A percentile compares a stretch with the other conserved stretches of the same genome.
Evolutionary conservation across 73 alveolate species (phyloP).

Genomic region (Tetrahymena borealis): DNA sequence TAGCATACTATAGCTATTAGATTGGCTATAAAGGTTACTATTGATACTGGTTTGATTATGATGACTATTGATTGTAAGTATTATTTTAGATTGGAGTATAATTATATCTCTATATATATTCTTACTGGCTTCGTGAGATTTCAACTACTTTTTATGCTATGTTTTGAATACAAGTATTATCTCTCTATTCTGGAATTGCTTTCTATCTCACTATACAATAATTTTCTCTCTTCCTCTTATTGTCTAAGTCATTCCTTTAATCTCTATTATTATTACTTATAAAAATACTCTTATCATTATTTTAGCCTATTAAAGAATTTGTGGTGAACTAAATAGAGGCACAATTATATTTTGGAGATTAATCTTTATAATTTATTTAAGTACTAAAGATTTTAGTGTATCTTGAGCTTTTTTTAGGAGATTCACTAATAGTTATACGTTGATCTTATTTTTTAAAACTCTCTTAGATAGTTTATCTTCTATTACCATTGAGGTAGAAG

Average conservation of each 20-base stretch:
- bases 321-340: not conserved
- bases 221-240: not conserved
- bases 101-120: not conserved
- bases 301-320: not conserved
- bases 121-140: not conserved
- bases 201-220: not conserved
- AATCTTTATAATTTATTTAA: not conserved
- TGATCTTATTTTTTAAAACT: not conserved
- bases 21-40: no score
- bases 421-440: not conserved
- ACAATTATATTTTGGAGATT: not conserved
- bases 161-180: not conserved
- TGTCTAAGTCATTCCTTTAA: not conserved
- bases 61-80: not conserved
- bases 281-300: not conserved
- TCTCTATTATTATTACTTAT: not conserved
- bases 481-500: not conserved
- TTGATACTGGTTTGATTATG: no score
- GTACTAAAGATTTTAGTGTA: not conserved
- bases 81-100: not conserved
- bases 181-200: not conserved
- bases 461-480: not conserved
- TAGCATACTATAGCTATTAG: no score
- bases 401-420: not conserved
- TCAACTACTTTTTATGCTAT: not conserved